A percentile compares a stretch with the other conserved stretches of the same genome.
These are phyloP conservation scores for Sporothrix variecibatus DNA, from an alignment of 2,329 filamentous ascomycete species.

Conservation along the genomic window DNA sequence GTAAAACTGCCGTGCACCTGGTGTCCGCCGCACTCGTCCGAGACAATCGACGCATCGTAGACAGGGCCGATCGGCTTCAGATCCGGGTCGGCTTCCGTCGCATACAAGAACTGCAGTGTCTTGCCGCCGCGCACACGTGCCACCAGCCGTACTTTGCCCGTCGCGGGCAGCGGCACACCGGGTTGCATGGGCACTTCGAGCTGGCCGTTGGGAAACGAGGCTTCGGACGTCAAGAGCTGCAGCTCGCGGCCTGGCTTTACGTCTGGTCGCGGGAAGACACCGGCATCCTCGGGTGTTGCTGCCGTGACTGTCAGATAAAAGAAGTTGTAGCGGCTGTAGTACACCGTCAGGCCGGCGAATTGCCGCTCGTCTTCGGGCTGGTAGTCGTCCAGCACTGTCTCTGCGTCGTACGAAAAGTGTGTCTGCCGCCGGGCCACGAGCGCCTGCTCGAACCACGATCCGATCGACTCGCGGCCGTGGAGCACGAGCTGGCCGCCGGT, in stretches of 20 bases:
- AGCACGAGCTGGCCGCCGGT: conserved; percentile 45
- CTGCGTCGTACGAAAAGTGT: conserved; percentile 81
- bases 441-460: conserved; percentile 61
- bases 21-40: conserved; percentile 65
- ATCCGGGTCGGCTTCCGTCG: conserved; percentile 42
- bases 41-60: conserved; percentile 60
- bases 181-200: conserved; percentile 47
- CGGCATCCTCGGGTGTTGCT: not conserved
- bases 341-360: conserved; percentile 62
- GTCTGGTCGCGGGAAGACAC: conserved; percentile 35
- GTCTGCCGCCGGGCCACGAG: conserved; percentile 57
- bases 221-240: conserved; percentile 58
- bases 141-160: conserved; percentile 56
- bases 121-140: conserved; percentile 55
- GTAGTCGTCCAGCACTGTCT: conserved; percentile 69
- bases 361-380: conserved; percentile 59
- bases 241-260: conserved; percentile 55
- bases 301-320: conserved; percentile 64
- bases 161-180: conserved; percentile 53
- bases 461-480: conserved; percentile 54
- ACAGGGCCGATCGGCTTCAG: conserved; percentile 55
- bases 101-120: conserved; percentile 59
- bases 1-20: conserved; percentile 64
- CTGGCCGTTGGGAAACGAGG: conserved; percentile 54
- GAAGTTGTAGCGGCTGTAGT: conserved; percentile 66